Percentiles rank a stretch among this genome's conserved stretches.
phyloP scores from a whole-genome alignment of 345 rosid species.

The Gossypium australe region DNA sequence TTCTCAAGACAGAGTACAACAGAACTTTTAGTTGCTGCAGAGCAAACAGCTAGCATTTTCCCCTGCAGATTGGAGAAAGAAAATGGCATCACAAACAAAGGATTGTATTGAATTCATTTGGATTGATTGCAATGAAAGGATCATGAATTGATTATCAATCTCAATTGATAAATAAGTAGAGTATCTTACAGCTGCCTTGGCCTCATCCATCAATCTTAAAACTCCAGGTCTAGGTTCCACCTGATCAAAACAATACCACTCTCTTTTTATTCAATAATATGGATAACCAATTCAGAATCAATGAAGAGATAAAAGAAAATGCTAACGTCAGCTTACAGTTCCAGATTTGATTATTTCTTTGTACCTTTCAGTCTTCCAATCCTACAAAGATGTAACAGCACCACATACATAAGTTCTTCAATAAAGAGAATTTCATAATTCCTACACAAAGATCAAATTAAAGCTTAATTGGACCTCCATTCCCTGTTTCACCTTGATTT shows the following conservation, averaged over 20 bases:
- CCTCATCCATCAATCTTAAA: slow-evolving; percentile 87
- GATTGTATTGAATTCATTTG: not conserved
- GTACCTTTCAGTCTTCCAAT: slow-evolving; percentile 96
- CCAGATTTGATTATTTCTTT: slow-evolving; percentile 91
- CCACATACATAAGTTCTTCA: not conserved
- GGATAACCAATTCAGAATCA: not conserved
- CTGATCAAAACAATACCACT: slow-evolving; percentile 31
- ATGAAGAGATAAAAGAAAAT: not conserved
- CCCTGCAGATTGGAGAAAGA: slow-evolving; percentile 41
- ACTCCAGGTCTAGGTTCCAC: slow-evolving; percentile 94
- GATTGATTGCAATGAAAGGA: not conserved
- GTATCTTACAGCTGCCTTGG: slow-evolving; percentile 71
- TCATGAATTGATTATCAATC: not conserved
- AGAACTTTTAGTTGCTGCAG: slow-evolving; percentile 98
- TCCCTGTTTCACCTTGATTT: not conserved
- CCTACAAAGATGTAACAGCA: slow-evolving; percentile 36
- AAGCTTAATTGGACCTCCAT: not conserved
- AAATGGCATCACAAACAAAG: not conserved
- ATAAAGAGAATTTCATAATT: not conserved
- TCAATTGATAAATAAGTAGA: not conserved
- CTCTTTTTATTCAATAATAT: not conserved
- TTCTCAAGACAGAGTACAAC: slow-evolving; percentile 86
- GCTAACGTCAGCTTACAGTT: slow-evolving; percentile 47
- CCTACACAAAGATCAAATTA: not conserved
- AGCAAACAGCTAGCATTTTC: slow-evolving; percentile 75